Conservation (phyloP, 179 eudicot genomes). For the Pouteria campechiana region DNA sequence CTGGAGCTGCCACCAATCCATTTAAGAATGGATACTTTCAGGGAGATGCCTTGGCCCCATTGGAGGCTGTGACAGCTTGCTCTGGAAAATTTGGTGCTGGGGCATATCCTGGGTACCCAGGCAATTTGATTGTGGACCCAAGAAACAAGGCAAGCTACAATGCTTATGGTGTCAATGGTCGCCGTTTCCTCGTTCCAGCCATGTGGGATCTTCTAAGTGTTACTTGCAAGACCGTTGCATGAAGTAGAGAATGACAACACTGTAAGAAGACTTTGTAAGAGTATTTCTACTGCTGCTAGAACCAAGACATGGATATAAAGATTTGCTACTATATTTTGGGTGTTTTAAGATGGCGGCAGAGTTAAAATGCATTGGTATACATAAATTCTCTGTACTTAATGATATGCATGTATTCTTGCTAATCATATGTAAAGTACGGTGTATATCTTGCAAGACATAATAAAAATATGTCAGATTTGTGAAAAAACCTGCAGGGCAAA, state of each 20-base stretch:
- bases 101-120: conserved; percentile 19
- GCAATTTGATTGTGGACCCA: conserved; percentile 9
- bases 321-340: no score
- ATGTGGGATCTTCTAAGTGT: conserved; percentile 6
- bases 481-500: no score
- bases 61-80: conserved; percentile 14
- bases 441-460: no score
- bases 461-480: no score
- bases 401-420: no score
- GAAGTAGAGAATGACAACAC: neutral
- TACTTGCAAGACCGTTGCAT: conserved; percentile 9
- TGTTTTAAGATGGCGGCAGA: no score
- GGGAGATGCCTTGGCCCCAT: conserved; percentile 10
- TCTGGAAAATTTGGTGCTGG: conserved; percentile 10
- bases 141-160: conserved; percentile 9
- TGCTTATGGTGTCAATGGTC: conserved; percentile 11
- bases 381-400: no score
- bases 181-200: conserved; percentile 13
- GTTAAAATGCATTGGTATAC: no score
- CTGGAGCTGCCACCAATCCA: conserved; percentile 13
- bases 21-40: conserved; percentile 14
- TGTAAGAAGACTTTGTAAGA: neutral
- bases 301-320: no score
- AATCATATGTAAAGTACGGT: no score
- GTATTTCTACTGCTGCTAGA: neutral